phyloP scores from a whole-genome alignment of 352 stramenopile species.

The Globisporangium barbulae region DNA sequence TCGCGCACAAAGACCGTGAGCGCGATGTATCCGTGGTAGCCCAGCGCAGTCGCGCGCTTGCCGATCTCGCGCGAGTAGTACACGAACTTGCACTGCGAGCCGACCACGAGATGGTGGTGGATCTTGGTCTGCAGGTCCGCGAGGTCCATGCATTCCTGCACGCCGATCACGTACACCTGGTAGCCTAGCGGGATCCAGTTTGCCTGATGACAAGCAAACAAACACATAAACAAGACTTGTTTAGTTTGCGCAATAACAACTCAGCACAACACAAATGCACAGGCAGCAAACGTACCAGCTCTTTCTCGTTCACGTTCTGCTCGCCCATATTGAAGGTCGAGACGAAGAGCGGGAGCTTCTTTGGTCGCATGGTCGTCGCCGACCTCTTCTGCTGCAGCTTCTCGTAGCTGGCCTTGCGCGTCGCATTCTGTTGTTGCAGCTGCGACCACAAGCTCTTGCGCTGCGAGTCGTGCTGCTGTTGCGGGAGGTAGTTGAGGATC shows the following conservation, averaged over 20 bases:
- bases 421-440: not conserved
- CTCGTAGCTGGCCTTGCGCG: constrained; percentile 6
- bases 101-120: constrained; percentile 48
- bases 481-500: constrained; percentile 5
- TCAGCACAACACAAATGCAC: constrained; percentile 3
- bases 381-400: constrained; percentile 6
- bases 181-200: constrained; percentile 60
- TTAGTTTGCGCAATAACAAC: not conserved
- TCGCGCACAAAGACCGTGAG: constrained; percentile 79
- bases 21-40: constrained; percentile 88
- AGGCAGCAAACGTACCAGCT: constrained; percentile 33
- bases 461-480: constrained; percentile 3
- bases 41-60: constrained; percentile 67
- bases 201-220: constrained; percentile 17
- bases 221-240: not conserved
- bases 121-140: constrained; percentile 67
- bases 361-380: constrained; percentile 15
- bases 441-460: constrained; percentile 2
- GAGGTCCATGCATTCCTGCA: constrained; percentile 84
- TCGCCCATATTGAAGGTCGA: constrained; percentile 89
- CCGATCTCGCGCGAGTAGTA: constrained; percentile 83
- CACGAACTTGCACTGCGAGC: constrained; percentile 57
- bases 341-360: constrained; percentile 64
- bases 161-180: constrained; percentile 22
- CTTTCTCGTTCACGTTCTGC: constrained; percentile 48